Conservation (phyloP, 306 rosid genomes). For the Bauhinia variegata region DNA sequence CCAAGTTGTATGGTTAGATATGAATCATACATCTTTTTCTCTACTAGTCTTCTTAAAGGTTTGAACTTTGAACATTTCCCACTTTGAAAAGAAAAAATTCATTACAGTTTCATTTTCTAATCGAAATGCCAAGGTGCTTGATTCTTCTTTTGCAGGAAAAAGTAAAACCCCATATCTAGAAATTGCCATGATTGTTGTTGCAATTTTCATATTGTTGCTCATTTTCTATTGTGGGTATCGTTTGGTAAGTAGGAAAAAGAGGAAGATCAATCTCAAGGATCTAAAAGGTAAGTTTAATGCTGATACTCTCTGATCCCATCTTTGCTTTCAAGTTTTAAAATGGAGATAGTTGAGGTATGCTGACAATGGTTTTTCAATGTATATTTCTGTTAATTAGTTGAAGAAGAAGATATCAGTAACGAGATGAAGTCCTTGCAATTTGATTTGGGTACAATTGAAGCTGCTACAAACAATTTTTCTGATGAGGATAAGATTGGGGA, state of each 20-base stretch:
- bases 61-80: slow-evolving; percentile 27
- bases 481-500: background rate
- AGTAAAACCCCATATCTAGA: background rate
- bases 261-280: background rate
- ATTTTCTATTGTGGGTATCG: slow-evolving; percentile 15
- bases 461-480: background rate
- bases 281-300: slow-evolving; percentile 27
- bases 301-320: background rate
- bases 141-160: background rate
- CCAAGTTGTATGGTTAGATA: slow-evolving; percentile 43
- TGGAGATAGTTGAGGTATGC: background rate
- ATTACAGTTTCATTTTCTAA: too few relatives aligned
- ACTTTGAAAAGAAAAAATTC: too few relatives aligned
- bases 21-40: slow-evolving; percentile 5
- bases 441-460: background rate
- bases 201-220: background rate
- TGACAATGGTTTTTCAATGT: background rate
- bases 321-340: slow-evolving; percentile 15
- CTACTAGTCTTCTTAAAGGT: slow-evolving; percentile 1
- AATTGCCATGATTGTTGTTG: background rate
- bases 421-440: slow-evolving; percentile 37
- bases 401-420: slow-evolving; percentile 20
- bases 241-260: background rate
- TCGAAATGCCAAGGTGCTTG: too few relatives aligned
- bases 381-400: slow-evolving; percentile 21